These are phyloP conservation scores for Leptosphaerulina australis DNA, from an alignment of 2,329 filamentous ascomycete genomes.

Conservation along the genomic window DNA sequence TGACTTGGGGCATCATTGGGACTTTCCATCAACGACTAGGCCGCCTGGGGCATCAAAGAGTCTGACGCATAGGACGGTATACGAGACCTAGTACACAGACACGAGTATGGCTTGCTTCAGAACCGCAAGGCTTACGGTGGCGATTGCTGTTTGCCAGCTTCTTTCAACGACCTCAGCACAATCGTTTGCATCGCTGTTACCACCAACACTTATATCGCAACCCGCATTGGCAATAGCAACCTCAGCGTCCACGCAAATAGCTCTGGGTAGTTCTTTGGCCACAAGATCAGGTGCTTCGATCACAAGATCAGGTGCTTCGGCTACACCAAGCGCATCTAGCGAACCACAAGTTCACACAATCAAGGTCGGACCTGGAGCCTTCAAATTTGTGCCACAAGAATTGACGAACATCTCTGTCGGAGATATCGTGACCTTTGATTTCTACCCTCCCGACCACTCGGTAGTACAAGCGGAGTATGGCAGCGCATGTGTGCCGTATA, in stretches of 20 bases:
- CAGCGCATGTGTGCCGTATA: slow-evolving; percentile 50
- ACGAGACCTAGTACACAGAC: neutral
- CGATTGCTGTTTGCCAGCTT: slow-evolving; percentile 19
- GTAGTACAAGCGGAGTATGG: slow-evolving; percentile 50
- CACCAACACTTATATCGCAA: neutral
- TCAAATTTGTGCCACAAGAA: slow-evolving; percentile 47
- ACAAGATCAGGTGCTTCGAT: neutral
- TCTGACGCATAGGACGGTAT: neutral
- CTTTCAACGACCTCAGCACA: slow-evolving; percentile 12
- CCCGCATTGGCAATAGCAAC: neutral
- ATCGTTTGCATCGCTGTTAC: neutral
- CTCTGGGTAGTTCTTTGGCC: neutral
- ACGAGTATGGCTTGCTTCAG: slow-evolving; percentile 19
- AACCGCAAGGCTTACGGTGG: slow-evolving; percentile 19
- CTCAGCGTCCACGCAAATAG: neutral
- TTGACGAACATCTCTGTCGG: slow-evolving; percentile 46
- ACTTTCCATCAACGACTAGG: neutral
- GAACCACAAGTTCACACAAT: slow-evolving; percentile 42
- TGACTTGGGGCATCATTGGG: neutral
- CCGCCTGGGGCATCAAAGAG: neutral
- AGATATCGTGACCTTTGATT: slow-evolving; percentile 48
- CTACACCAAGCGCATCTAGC: slow-evolving; percentile 25
- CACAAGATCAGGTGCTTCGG: slow-evolving; percentile 1
- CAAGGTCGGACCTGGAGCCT: slow-evolving; percentile 44
- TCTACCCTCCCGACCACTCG: slow-evolving; percentile 52